A percentile compares a stretch with the other conserved stretches of the same genome.
These are phyloP conservation scores for Coniochaeta hoffmannii DNA, from an alignment of 2,329 filamentous ascomycete species.

Conservation along the genomic window DNA sequence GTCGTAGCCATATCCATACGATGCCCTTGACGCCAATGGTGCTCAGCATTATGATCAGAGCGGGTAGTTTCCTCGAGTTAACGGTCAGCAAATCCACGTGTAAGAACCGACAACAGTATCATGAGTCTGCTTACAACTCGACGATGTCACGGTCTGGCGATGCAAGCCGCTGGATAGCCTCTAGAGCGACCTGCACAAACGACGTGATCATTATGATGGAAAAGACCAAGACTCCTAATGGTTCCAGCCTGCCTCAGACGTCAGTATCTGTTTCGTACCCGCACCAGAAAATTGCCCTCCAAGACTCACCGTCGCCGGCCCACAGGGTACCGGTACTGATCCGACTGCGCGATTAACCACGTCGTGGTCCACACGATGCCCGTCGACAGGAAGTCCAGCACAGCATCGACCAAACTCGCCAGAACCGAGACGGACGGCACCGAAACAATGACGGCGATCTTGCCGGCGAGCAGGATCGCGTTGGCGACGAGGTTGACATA, in stretches of 20 bases:
- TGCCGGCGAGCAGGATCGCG: conserved; percentile 63
- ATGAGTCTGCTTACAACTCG: conserved; percentile 40
- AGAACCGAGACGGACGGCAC: conserved; percentile 78
- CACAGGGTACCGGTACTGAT: conserved; percentile 72
- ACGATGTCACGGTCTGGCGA: conserved; percentile 59
- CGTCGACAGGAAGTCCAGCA: conserved; percentile 73
- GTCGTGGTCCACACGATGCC: conserved; percentile 76
- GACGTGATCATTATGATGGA: conserved; percentile 81
- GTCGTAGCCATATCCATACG: conserved; percentile 82
- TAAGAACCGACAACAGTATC: neutral
- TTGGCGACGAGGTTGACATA: conserved; percentile 81
- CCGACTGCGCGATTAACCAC: conserved; percentile 63
- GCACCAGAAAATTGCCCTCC: neutral
- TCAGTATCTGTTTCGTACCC: neutral
- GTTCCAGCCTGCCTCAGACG: conserved; percentile 51
- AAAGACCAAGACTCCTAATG: conserved; percentile 74
- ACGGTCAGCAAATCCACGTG: conserved; percentile 2
- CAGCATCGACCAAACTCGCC: conserved; percentile 70
- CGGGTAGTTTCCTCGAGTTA: conserved; percentile 45
- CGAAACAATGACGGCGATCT: conserved; percentile 68
- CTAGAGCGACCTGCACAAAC: conserved; percentile 69
- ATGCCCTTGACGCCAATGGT: conserved; percentile 76
- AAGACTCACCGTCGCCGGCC: conserved; percentile 50
- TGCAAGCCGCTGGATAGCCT: conserved; percentile 59
- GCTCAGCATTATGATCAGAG: conserved; percentile 71